These are phyloP conservation scores for Cystobasidium pallidum DNA, from an alignment of 1,284 basidiomycete species.

Conservation along the genomic window DNA sequence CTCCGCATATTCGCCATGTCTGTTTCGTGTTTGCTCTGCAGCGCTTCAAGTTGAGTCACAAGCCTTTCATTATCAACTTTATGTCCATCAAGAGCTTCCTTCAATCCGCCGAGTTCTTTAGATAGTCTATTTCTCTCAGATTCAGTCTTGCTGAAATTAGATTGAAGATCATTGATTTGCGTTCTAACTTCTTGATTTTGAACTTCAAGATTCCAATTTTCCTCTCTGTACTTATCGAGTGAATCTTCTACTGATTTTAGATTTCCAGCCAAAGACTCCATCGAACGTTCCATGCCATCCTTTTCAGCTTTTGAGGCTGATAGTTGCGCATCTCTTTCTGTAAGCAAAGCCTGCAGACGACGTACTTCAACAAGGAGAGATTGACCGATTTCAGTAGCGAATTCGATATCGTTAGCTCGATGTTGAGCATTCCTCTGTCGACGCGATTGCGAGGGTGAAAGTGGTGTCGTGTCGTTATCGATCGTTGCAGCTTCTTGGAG, in stretches of 20 bases:
- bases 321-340: conserved; percentile 83
- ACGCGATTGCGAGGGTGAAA: conserved; percentile 54
- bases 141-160: conserved; percentile 71
- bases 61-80: conserved; percentile 84
- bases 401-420: conserved; percentile 66
- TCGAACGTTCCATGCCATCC: conserved; percentile 72
- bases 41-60: conserved; percentile 67
- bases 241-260: conserved; percentile 75
- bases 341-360: conserved; percentile 79
- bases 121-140: conserved; percentile 79
- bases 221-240: conserved; percentile 79
- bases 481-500: conserved; percentile 2
- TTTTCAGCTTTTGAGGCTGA: conserved; percentile 84
- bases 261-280: conserved; percentile 68
- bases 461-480: conserved; percentile 26
- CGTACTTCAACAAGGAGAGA: conserved; percentile 85
- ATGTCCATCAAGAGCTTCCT: conserved; percentile 78
- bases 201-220: conserved; percentile 98
- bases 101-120: conserved; percentile 71
- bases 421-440: conserved; percentile 58
- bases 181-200: conserved; percentile 81
- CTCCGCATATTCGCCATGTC: conserved; percentile 88
- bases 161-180: conserved; percentile 70
- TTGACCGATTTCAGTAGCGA: conserved; percentile 93
- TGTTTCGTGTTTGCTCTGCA: conserved; percentile 86